Evolutionary conservation across 1,284 basidiomycete species (phyloP).

Genomic region (Cutaneotrichosporon cutaneum): DNA sequence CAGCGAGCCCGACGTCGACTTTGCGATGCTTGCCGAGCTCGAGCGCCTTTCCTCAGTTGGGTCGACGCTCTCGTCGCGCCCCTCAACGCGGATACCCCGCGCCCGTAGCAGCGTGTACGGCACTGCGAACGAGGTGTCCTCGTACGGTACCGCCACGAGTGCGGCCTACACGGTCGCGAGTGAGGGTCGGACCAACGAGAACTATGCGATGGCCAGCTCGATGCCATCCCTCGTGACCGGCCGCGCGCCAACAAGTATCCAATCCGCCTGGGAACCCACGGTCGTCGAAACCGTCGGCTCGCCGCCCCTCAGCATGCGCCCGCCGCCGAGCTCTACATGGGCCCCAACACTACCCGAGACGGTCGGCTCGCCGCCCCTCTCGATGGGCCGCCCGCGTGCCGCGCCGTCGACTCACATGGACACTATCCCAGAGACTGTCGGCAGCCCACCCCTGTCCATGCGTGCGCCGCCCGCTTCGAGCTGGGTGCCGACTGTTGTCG

Average conservation of each 20-base stretch:
- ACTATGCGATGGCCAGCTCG: constrained; percentile 7
- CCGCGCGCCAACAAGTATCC: not conserved
- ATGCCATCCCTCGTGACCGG: constrained; percentile 7
- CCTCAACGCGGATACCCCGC: not conserved
- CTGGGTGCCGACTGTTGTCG: not conserved
- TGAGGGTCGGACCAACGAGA: not conserved
- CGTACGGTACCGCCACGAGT: constrained; percentile 23
- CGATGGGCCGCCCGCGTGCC: not conserved
- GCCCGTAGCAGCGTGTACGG: not conserved
- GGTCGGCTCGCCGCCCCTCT: not conserved
- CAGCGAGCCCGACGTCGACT: constrained; percentile 41
- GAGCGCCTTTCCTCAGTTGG: constrained; percentile 40
- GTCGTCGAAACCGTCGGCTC: not conserved
- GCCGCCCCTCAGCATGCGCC: not conserved
- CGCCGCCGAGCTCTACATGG: not conserved
- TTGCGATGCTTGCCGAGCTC: constrained; percentile 37
- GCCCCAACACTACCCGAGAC: constrained; percentile 3
- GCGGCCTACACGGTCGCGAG: constrained; percentile 22
- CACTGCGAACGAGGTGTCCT: not conserved
- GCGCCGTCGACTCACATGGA: not conserved
- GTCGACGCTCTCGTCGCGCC: constrained; percentile 6
- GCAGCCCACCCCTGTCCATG: not conserved
- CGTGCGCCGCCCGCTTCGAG: not conserved
- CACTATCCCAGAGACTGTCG: constrained; percentile 2
- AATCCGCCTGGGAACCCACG: not conserved